Base-by-base conservation (phyloP, 139 green algal genomes). In the Chlorella vulgaris region DNA sequence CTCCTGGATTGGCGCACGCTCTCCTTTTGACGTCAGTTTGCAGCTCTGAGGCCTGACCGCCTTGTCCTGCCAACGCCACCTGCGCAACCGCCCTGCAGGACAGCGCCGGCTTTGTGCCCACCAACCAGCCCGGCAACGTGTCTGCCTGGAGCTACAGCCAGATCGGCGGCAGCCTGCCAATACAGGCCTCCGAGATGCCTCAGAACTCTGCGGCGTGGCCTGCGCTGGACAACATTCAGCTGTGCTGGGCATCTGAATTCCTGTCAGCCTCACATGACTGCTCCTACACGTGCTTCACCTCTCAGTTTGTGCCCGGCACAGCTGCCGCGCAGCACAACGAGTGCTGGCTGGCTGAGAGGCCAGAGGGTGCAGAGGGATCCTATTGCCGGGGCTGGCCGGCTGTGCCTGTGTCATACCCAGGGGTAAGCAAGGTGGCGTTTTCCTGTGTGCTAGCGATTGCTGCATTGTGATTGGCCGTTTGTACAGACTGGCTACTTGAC, bases 241-340 rank as follows among this genome's bases (percentile, higher is more conserved):
- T 78, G 10, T 78, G 70, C 70, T 78, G 47, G 47, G 31, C 70
- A 3, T 3, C 47, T 2, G 19, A 42, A 31, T 78, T 66, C 47
- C 33, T 78, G 50, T 1, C 26, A 1, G 70, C 70, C 31, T 43
- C 70, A 0, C 70, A 78, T 47, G 21, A 66, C 31, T 78, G 70
- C 70, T 66, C 47, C 43, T 78, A 78, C 47, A 43, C 31, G 3
- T 78, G 70, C 50, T 63, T 65, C 47, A 42, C 31, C 47, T 66
- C 47, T 13, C 70, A 78, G 33, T 78, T 31, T 51, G 43, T 31
- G 19, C 29, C 47, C 3, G 31, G 15, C 19, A 31, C 31, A 0
- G 70, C 70, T 3, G 33, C 47, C 31, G 2, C 2, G 8, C 21
- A 26, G 19, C 19, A 50, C 7, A 78, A 29, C 70, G 5, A 36